These are phyloP conservation scores for Daldinia grandis DNA, from an alignment of 495 filamentous ascomycete species.

Conservation along the genomic window DNA sequence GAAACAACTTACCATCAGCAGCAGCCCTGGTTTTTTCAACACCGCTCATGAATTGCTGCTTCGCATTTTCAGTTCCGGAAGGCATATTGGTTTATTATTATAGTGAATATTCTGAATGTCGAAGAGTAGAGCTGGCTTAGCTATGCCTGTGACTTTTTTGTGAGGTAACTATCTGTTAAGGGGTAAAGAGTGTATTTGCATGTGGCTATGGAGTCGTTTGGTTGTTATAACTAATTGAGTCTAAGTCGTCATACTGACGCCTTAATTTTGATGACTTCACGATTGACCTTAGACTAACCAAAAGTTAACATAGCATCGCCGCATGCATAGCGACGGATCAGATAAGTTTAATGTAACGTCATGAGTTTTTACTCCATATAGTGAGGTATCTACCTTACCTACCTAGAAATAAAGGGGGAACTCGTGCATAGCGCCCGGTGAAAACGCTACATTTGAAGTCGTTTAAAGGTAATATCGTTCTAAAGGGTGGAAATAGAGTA, in stretches of 20 bases:
- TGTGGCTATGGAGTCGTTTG: neutral
- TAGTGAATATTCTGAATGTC: neutral
- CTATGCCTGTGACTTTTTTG: neutral
- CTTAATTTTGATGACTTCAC: neutral
- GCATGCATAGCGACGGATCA: neutral
- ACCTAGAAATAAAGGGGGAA: neutral
- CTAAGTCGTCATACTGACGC: constrained; percentile 1
- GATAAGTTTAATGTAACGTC: neutral
- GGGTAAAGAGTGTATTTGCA: neutral
- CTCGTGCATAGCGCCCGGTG: neutral
- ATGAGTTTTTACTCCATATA: neutral
- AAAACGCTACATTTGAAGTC: too few species aligned
- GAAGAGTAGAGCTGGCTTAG: neutral
- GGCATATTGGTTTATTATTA: constrained; percentile 14
- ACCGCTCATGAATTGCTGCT: constrained; percentile 34
- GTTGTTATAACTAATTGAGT: neutral
- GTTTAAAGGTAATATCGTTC: neutral
- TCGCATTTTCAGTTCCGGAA: constrained; percentile 27
- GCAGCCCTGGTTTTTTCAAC: constrained; percentile 29
- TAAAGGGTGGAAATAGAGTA: neutral
- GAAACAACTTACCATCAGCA: constrained; percentile 11
- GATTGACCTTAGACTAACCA: neutral
- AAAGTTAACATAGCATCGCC: neutral
- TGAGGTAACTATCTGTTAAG: neutral
- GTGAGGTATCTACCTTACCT: neutral